Evolutionary conservation across 805 yeast species (phyloP).

Genomic region (Spathaspora arborariae): DNA sequence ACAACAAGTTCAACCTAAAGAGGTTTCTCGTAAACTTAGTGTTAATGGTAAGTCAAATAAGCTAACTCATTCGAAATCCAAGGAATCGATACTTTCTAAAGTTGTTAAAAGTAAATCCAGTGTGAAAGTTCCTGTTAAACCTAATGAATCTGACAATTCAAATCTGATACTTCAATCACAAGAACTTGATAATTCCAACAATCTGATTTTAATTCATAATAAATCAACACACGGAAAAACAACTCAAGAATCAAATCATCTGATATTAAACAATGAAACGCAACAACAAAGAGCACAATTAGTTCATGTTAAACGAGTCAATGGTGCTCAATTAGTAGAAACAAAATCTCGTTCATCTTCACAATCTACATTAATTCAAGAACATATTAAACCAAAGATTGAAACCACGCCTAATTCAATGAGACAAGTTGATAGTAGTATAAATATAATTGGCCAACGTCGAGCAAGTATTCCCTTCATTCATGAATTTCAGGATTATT

Average conservation of each 20-base stretch:
- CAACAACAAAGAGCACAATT: background rate
- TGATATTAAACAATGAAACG: too few species aligned
- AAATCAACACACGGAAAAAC: too few species aligned
- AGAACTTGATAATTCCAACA: too few species aligned
- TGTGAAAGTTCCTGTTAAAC: background rate
- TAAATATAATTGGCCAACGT: background rate
- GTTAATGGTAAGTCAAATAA: too few species aligned
- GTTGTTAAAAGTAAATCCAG: background rate
- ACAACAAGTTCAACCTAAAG: background rate
- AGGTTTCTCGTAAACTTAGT: too few species aligned
- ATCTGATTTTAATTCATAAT: too few species aligned
- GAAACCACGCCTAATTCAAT: background rate
- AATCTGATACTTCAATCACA: background rate
- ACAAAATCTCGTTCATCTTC: background rate
- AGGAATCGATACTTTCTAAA: background rate
- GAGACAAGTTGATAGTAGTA: background rate
- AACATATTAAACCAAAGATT: background rate
- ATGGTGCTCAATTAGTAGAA: background rate
- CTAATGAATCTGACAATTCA: background rate
- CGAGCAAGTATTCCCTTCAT: background rate
- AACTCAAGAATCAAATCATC: background rate
- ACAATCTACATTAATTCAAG: background rate
- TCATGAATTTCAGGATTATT: background rate
- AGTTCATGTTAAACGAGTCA: background rate
- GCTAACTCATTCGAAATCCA: too few species aligned